Conservation (phyloP, 345 rosid species). For the Raphanus sativus region DNA sequence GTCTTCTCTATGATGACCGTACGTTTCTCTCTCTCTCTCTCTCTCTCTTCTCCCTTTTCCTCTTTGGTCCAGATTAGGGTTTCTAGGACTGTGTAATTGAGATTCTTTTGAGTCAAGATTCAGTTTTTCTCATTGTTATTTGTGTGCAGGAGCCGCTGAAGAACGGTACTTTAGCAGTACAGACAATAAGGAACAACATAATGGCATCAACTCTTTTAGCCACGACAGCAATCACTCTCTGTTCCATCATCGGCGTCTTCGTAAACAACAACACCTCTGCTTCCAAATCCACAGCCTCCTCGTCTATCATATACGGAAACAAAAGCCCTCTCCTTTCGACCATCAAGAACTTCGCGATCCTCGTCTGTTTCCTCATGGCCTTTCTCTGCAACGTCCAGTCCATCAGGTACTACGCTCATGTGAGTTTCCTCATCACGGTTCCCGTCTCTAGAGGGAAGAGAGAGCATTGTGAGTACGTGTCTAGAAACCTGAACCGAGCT, state of each 20-base stretch:
- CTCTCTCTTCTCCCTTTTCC: neutral
- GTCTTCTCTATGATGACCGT: conserved; percentile 75
- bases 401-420: conserved; percentile 84
- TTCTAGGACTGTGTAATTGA: too few species aligned
- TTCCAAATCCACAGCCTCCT: conserved; percentile 40
- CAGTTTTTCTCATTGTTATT: neutral
- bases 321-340: conserved; percentile 55
- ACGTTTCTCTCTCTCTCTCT: conserved; percentile 27
- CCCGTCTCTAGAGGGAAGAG: conserved; percentile 53
- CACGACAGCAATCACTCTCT: conserved; percentile 82
- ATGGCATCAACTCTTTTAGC: conserved; percentile 97
- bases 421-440: conserved; percentile 73
- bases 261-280: conserved; percentile 76
- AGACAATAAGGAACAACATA: conserved; percentile 88
- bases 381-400: conserved; percentile 93
- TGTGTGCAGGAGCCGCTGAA: conserved; percentile 75
- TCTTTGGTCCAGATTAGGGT: too few species aligned
- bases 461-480: conserved; percentile 66
- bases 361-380: conserved; percentile 85
- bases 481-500: conserved; percentile 84
- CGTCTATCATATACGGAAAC: conserved; percentile 65
- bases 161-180: conserved; percentile 78
- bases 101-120: neutral
- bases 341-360: conserved; percentile 75
- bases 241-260: conserved; percentile 83